A percentile compares a stretch with the other conserved stretches of the same genome.
Evolutionary conservation across 2,329 filamentous ascomycete species (phyloP).

Genomic region (Hortaea werneckii): DNA sequence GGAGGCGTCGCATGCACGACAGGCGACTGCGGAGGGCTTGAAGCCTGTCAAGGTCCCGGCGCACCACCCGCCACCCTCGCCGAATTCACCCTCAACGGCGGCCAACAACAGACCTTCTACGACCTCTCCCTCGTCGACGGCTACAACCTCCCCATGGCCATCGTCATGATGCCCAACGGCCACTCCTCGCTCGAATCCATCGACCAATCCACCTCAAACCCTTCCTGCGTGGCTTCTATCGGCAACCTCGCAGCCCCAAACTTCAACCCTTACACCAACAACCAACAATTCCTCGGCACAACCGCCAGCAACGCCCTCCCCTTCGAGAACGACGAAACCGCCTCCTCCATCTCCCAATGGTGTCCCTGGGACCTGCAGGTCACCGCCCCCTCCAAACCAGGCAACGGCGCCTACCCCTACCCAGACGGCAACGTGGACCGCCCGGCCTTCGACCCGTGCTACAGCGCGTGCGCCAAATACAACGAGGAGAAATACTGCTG

Average conservation of each 20-base stretch:
- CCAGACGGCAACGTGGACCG: slow-evolving; percentile 64
- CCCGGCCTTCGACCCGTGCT: slow-evolving; percentile 67
- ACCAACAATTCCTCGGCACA: slow-evolving; percentile 46
- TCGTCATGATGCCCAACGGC: slow-evolving; percentile 41
- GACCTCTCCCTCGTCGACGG: slow-evolving; percentile 79
- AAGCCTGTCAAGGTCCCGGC: slow-evolving; percentile 54
- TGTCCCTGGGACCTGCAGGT: slow-evolving; percentile 72
- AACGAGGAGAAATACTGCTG: slow-evolving; percentile 63
- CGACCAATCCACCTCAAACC: slow-evolving; percentile 66
- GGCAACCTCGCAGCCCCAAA: slow-evolving; percentile 43
- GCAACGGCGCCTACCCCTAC: slow-evolving; percentile 70
- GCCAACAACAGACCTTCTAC: slow-evolving; percentile 62
- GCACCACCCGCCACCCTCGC: slow-evolving; percentile 65
- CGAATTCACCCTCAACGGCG: slow-evolving; percentile 67
- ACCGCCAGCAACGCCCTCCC: slow-evolving; percentile 58
- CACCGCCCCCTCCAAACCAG: slow-evolving; percentile 56
- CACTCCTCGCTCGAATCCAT: slow-evolving; percentile 52
- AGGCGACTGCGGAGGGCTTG: slow-evolving; percentile 62
- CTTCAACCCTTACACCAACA: slow-evolving; percentile 43
- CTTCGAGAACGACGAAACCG: slow-evolving; percentile 51
- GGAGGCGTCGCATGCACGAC: slow-evolving; percentile 55
- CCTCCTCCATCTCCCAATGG: slow-evolving; percentile 53
- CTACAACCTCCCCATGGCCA: slow-evolving; percentile 66
- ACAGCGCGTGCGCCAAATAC: slow-evolving; percentile 63
- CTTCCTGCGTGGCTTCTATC: slow-evolving; percentile 62